These are phyloP conservation scores for Agaricales sp. DNA, from an alignment of 1,284 basidiomycete genomes.

Conservation along the genomic window DNA sequence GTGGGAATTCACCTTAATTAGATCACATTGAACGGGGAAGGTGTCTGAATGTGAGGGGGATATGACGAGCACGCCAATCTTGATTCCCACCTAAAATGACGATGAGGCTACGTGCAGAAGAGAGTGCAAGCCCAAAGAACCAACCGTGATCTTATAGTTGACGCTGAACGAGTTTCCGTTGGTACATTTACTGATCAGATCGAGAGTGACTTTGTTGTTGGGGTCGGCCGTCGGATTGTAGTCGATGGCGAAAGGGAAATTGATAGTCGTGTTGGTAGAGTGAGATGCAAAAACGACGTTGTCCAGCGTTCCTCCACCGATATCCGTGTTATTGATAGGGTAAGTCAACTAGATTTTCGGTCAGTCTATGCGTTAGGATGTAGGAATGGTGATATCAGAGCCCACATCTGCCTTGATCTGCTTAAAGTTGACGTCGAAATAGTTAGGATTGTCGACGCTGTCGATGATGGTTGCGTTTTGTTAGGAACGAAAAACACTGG, in stretches of 20 bases:
- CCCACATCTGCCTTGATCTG: conserved; percentile 56
- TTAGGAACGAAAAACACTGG: conserved; percentile 5
- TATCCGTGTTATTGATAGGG: conserved; percentile 54
- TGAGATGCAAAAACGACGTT: conserved; percentile 55
- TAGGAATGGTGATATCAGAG: too few species aligned
- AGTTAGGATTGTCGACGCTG: conserved; percentile 82
- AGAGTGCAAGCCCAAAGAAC: conserved; percentile 7
- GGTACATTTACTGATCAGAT: conserved; percentile 57
- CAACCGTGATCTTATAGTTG: conserved; percentile 59
- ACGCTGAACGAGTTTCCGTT: conserved; percentile 49
- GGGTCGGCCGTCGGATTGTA: conserved; percentile 61
- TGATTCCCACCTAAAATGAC: conserved; percentile 1
- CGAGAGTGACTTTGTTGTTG: conserved; percentile 46
- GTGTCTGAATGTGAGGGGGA: background rate
- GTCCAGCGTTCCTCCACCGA: conserved; percentile 59
- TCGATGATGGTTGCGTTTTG: conserved; percentile 6
- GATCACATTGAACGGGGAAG: background rate
- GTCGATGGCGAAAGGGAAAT: conserved; percentile 71
- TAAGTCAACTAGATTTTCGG: conserved; percentile 73
- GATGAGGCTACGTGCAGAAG: background rate
- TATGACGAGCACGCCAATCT: background rate
- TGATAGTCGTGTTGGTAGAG: conserved; percentile 58
- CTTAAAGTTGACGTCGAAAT: conserved; percentile 67
- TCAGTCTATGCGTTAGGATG: conserved; percentile 3
- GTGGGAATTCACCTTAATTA: too few species aligned